Evolutionary conservation across 2,329 filamentous ascomycete genomes (phyloP).

Genomic region (Geosmithia putterillii): DNA sequence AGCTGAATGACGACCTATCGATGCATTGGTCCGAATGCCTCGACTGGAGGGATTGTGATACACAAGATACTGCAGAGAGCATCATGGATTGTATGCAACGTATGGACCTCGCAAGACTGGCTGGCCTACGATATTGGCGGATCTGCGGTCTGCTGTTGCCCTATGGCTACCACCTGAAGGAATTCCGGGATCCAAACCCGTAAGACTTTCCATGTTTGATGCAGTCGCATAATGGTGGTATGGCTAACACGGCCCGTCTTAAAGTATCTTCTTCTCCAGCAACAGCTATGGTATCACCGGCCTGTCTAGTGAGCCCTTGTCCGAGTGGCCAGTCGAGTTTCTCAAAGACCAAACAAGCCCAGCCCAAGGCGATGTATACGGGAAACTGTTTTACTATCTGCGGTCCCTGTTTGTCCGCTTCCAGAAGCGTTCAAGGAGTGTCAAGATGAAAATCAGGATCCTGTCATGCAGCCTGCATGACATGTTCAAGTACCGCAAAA

Average conservation of each 20-base stretch:
- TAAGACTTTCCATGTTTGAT: background rate
- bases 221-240: background rate
- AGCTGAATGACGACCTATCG: background rate
- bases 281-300: background rate
- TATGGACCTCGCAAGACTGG: background rate
- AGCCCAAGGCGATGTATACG: background rate
- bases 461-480: background rate
- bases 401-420: background rate
- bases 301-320: background rate
- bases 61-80: background rate
- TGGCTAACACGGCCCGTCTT: background rate
- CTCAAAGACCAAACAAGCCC: background rate
- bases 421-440: background rate
- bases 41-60: background rate
- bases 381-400: background rate
- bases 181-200: background rate
- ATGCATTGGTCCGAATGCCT: background rate
- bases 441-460: background rate
- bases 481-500: background rate
- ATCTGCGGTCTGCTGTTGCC: background rate
- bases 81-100: background rate
- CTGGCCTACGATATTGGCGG: background rate
- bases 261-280: background rate
- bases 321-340: background rate
- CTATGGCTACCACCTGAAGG: background rate